Conservation (phyloP, 164 flowering plant species). For the Santalum album region DNA sequence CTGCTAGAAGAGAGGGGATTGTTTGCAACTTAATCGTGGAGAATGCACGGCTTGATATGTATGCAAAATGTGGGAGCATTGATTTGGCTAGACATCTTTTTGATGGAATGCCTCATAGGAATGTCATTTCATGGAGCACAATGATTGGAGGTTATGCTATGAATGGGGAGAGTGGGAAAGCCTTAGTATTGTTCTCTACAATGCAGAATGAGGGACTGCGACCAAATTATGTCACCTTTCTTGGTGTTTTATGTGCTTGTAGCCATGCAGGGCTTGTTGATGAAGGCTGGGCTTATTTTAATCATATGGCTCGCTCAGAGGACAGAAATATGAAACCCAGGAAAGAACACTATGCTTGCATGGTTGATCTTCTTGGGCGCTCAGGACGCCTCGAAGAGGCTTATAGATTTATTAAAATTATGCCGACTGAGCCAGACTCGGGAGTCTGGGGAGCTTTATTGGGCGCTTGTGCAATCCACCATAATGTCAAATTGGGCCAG, state of each 20-base stretch:
- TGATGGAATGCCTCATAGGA: constrained; percentile 22
- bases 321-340: constrained; percentile 21
- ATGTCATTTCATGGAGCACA: constrained; percentile 41
- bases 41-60: constrained; percentile 34
- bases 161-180: constrained; percentile 30
- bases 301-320: constrained; percentile 21
- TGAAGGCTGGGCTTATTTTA: constrained; percentile 26
- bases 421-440: constrained; percentile 34
- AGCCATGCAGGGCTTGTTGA: constrained; percentile 35
- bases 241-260: constrained; percentile 35
- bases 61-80: constrained; percentile 29
- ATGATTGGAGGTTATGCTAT: constrained; percentile 36
- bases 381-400: constrained; percentile 42
- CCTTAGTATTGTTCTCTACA: constrained; percentile 23
- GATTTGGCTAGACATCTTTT: constrained; percentile 25
- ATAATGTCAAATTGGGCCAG: constrained; percentile 27
- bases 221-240: constrained; percentile 36
- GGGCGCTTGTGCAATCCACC: constrained; percentile 33
- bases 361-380: constrained; percentile 47
- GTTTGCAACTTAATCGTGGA: constrained; percentile 22
- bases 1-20: constrained; percentile 14
- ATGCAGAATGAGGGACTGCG: constrained; percentile 25
- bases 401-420: constrained; percentile 20
- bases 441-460: constrained; percentile 38
- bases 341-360: constrained; percentile 38